Conservation (phyloP, 805 yeast genomes). For the Kodamaea restingae region DNA sequence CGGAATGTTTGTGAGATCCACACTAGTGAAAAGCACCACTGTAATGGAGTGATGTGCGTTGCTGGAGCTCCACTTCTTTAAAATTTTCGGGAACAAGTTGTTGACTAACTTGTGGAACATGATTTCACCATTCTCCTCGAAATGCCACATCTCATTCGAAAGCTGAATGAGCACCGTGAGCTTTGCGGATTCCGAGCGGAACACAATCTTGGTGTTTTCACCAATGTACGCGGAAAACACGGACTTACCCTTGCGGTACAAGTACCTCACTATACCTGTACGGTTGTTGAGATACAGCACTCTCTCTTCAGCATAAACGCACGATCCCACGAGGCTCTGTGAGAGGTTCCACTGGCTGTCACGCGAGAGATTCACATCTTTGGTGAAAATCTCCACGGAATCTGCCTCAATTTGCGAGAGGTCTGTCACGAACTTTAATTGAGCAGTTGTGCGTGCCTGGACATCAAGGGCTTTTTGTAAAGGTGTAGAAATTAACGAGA, state of each 20-base stretch:
- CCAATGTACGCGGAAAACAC: constrained; percentile 75
- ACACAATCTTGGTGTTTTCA: constrained; percentile 70
- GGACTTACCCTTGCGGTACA: constrained; percentile 64
- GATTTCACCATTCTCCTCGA: constrained; percentile 93
- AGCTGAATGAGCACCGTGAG: constrained; percentile 80
- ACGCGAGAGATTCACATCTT: constrained; percentile 75
- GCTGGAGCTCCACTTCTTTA: constrained; percentile 79
- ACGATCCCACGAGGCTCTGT: constrained; percentile 52
- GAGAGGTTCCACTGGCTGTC: constrained; percentile 93
- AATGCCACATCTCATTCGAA: constrained; percentile 96
- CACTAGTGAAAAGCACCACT: constrained; percentile 80
- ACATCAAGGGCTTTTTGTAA: constrained; percentile 59
- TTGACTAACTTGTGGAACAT: constrained; percentile 89
- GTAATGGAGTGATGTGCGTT: constrained; percentile 91
- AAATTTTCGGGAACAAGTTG: constrained; percentile 85
- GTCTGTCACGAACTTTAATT: constrained; percentile 44
- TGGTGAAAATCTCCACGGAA: constrained; percentile 73
- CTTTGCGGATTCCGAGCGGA: constrained; percentile 87
- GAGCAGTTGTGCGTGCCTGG: constrained; percentile 63
- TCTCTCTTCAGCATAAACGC: constrained; percentile 65
- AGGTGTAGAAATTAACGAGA: constrained; percentile 59
- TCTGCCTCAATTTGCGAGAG: constrained; percentile 62
- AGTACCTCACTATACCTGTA: constrained; percentile 58
- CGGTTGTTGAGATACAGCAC: constrained; percentile 58
- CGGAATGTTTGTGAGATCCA: constrained; percentile 52